Percentiles rank a stretch among this genome's conserved stretches.
phyloP scores from a whole-genome alignment of 106 monocot species.

The Acorus calamus region DNA sequence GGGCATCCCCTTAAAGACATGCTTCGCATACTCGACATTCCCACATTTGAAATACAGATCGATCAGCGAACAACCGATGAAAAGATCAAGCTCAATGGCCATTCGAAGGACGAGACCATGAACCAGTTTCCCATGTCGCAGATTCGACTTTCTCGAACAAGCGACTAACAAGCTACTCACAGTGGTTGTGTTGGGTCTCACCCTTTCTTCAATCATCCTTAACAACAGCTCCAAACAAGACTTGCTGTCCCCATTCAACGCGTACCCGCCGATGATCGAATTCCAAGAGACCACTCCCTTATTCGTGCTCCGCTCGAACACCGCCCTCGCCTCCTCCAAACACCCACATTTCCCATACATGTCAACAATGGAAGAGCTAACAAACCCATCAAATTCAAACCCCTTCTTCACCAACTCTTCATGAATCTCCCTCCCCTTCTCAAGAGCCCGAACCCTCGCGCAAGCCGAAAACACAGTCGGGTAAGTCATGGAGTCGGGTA shows the following conservation, averaged over 20 bases:
- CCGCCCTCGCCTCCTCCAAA: slow-evolving; percentile 35
- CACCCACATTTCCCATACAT: slow-evolving; percentile 73
- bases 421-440: slow-evolving; percentile 43
- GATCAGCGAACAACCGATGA: slow-evolving; percentile 34
- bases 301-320: slow-evolving; percentile 33
- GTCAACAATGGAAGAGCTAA: slow-evolving; percentile 46
- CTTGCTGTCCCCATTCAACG: slow-evolving; percentile 24
- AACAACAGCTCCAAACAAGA: slow-evolving; percentile 41
- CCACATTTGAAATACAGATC: slow-evolving; percentile 69
- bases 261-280: slow-evolving; percentile 55
- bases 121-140: slow-evolving; percentile 39
- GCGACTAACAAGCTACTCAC: slow-evolving; percentile 50
- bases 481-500: slow-evolving; percentile 46
- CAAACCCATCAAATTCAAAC: slow-evolving; percentile 36
- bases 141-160: slow-evolving; percentile 34
- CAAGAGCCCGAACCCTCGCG: slow-evolving; percentile 36
- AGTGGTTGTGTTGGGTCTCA: slow-evolving; percentile 43
- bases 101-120: slow-evolving; percentile 53
- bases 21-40: slow-evolving; percentile 25
- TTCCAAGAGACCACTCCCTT: slow-evolving; percentile 57
- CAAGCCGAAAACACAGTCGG: slow-evolving; percentile 50
- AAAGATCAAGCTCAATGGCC: slow-evolving; percentile 36
- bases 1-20: slow-evolving; percentile 20
- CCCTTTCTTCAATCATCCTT: slow-evolving; percentile 37
- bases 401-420: slow-evolving; percentile 24